Percentiles rank a stretch among this genome's conserved stretches.
These are phyloP conservation scores for Closterium sp. DNA, from an alignment of 139 green algal genomes.

Conservation along the genomic window DNA sequence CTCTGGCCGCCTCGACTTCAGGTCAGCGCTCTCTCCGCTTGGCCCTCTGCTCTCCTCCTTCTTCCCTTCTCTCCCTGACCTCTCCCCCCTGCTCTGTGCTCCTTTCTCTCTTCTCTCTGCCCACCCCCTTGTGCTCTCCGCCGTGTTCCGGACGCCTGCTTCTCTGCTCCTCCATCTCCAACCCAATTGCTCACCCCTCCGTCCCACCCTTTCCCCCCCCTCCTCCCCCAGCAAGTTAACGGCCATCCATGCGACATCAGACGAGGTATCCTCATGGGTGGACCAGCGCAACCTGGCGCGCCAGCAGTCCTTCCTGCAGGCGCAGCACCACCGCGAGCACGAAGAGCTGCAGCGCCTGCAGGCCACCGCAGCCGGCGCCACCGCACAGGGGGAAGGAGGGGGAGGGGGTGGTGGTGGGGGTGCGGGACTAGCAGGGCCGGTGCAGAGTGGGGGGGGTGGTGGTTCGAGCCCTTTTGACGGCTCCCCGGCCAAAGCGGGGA, in stretches of 20 bases:
- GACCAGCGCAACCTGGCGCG: constrained; percentile 51
- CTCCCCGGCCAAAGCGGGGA: neutral
- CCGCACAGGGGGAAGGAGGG: neutral
- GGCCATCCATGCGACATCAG: constrained; percentile 41
- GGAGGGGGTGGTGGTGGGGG: neutral
- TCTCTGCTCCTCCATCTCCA: neutral
- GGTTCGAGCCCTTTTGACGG: neutral
- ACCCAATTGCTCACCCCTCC: no score
- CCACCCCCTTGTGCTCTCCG: neutral
- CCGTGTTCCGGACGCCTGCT: no score
- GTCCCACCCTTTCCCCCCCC: no score
- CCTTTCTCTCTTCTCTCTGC: neutral
- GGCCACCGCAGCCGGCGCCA: neutral
- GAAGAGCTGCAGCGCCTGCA: constrained; percentile 31
- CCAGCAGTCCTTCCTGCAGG: constrained; percentile 28
- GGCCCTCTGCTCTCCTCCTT: neutral
- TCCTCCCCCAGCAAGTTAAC: constrained; percentile 34
- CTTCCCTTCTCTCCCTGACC: neutral
- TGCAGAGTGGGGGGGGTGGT: neutral
- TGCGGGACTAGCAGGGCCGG: neutral
- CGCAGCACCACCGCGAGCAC: neutral
- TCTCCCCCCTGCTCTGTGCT: neutral
- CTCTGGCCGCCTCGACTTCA: constrained; percentile 27
- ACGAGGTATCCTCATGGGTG: constrained; percentile 57
- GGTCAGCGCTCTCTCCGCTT: neutral